Evolutionary conservation across 805 yeast genomes (phyloP).

Genomic region (Schizosaccharomyces cryophilus): DNA sequence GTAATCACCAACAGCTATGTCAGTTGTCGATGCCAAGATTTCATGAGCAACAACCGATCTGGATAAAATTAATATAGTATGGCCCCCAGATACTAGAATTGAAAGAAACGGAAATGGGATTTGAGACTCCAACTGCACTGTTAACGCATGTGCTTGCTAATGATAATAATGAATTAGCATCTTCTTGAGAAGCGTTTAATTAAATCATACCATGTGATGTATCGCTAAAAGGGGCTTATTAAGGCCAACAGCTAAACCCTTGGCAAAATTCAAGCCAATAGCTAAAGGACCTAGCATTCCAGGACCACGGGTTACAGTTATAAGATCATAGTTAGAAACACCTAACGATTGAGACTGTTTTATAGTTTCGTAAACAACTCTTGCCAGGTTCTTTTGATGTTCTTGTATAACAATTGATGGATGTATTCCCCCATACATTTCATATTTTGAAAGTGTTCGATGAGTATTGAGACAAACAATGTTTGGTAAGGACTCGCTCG

Average conservation of each 20-base stretch:
- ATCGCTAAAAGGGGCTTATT: constrained; percentile 61
- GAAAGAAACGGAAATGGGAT: constrained; percentile 57
- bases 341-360: constrained; percentile 12
- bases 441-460: constrained; percentile 38
- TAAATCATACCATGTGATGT: constrained; percentile 56
- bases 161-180: background rate
- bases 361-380: constrained; percentile 24
- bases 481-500: constrained; percentile 17
- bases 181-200: background rate
- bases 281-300: constrained; percentile 83
- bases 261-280: constrained; percentile 61
- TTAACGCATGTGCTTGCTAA: constrained; percentile 45
- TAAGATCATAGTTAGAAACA: constrained; percentile 24
- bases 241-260: constrained; percentile 66
- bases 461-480: constrained; percentile 31
- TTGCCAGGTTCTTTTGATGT: constrained; percentile 38
- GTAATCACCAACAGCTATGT: constrained; percentile 83
- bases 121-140: constrained; percentile 29
- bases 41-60: constrained; percentile 38
- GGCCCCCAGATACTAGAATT: constrained; percentile 78
- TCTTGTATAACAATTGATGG: constrained; percentile 68
- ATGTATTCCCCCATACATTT: constrained; percentile 52
- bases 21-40: constrained; percentile 37
- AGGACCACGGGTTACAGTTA: constrained; percentile 86
- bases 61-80: constrained; percentile 63